phyloP scores from a whole-genome alignment of 345 rosid species.

The Eucalyptus tenuipes region DNA sequence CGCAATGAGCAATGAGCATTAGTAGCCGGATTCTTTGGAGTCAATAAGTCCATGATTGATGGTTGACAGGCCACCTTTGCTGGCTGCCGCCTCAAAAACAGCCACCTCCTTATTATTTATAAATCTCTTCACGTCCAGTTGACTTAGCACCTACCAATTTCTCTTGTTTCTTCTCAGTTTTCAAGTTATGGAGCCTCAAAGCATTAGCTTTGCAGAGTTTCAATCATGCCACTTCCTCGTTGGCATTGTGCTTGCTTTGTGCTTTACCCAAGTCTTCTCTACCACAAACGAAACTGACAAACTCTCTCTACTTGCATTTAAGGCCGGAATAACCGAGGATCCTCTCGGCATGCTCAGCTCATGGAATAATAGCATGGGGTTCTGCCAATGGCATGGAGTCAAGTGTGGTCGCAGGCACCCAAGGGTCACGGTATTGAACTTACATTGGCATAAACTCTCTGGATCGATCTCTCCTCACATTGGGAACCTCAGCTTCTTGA shows the following conservation, averaged over 20 bases:
- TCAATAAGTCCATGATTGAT: background rate
- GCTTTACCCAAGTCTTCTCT: background rate
- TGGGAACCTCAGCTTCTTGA: background rate
- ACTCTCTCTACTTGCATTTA: background rate
- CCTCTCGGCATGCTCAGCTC: background rate
- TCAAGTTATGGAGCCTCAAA: background rate
- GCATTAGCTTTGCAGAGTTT: background rate
- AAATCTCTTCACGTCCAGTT: background rate
- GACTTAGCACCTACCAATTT: background rate
- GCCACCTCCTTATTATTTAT: background rate
- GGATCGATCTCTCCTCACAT: background rate
- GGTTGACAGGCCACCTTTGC: background rate
- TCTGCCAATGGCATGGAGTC: background rate
- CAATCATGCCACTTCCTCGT: background rate
- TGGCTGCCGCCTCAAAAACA: background rate
- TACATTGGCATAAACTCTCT: background rate
- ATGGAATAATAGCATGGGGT: background rate
- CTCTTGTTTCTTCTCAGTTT: background rate
- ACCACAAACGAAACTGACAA: background rate
- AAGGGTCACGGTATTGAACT: background rate
- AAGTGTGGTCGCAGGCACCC: background rate
- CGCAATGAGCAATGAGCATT: too few relatives aligned
- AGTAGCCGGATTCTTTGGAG: background rate
- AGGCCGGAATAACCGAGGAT: background rate
- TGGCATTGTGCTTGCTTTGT: background rate